Base-by-base conservation (phyloP, 202 grass and related monocot species). In the Eragrostis tef region DNA sequence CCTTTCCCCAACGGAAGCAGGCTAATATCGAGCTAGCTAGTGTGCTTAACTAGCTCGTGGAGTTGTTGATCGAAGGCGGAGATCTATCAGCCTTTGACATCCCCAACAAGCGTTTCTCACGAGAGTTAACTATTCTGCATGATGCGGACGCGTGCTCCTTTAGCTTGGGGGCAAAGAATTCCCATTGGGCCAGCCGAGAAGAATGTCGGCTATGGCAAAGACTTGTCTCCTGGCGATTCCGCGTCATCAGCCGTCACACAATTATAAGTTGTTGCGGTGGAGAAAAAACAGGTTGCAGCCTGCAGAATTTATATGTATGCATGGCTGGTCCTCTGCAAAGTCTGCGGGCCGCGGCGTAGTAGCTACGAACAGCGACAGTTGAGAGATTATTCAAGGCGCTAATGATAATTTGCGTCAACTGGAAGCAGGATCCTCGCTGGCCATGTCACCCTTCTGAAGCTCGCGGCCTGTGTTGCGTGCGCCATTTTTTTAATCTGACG, bases 401-500 rank as follows among this genome's bases (percentile, higher is more conserved):
- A 79, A 79, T 49, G 34, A 56, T 56, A 4, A 57, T 45, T 12
- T 5, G 27, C 16, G 51, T 36, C 46, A 9, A 39, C 19, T 44
- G 20, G 49, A 13, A 48, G 24, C 48, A 61, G 42, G 20, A 43
- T 74, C 50, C 41, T 70, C 50, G 66, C 45, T 82, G 78, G 71
- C 31, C 17, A 45, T 22, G 43, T 56, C 68, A 46, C 16, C 34
- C 31, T 41, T 19, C 24, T 68, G 65, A 58, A 9, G 68, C 54
- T 1, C 20, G 2, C 13, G n/a, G 42, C 17, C 49, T 66, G 71
- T 64, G 52, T 52, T 79, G 74, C 83, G 29, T 79, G 64, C 16
- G 53, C 31, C 2, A 72, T 65, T 60, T 69, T 2, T 86, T 75
- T 75, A 47, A 81, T 80, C 24, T 20, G 21, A 47, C 25, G 25